These are phyloP conservation scores for Heterobasidion irregulare DNA, from an alignment of 1,284 basidiomycete genomes.

Conservation along the genomic window DNA sequence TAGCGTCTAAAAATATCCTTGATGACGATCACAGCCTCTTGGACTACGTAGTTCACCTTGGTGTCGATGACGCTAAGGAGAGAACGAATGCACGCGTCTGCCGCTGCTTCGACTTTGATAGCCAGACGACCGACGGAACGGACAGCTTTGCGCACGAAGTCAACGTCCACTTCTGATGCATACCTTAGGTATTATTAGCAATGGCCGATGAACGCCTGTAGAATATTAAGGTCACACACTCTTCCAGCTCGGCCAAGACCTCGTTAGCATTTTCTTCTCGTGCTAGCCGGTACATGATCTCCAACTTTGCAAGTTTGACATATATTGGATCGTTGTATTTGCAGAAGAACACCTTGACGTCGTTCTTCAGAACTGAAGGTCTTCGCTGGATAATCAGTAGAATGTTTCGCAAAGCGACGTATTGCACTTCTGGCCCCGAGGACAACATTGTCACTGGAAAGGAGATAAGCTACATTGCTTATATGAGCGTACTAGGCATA, in stretches of 20 bases:
- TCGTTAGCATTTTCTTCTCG: constrained; percentile 87
- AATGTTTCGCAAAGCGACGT: constrained; percentile 95
- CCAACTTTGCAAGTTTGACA: constrained; percentile 96
- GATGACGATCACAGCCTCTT: constrained; percentile 95
- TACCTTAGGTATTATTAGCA: constrained; percentile 47
- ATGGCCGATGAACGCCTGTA: not conserved
- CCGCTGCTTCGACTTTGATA: constrained; percentile 90
- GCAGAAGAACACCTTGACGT: constrained; percentile 99
- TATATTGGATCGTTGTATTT: constrained; percentile 99
- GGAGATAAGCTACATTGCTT: not conserved
- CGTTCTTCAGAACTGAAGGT: constrained; percentile 88
- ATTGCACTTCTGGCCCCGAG: constrained; percentile 97
- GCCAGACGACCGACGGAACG: constrained; percentile 94
- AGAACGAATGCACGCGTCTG: constrained; percentile 85
- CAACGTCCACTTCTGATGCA: constrained; percentile 95
- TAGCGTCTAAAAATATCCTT: constrained; percentile 98
- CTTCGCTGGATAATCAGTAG: constrained; percentile 93
- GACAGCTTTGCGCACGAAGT: constrained; percentile 97
- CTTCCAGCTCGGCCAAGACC: constrained; percentile 89
- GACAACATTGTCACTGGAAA: constrained; percentile 82
- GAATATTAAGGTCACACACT: constrained; percentile 43
- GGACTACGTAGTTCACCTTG: constrained; percentile 94
- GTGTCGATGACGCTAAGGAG: constrained; percentile 87
- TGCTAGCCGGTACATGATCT: constrained; percentile 96
- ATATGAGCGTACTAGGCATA: not conserved